Evolutionary conservation across 805 yeast genomes (phyloP).

Genomic region (Metschnikowia vanudenii): DNA sequence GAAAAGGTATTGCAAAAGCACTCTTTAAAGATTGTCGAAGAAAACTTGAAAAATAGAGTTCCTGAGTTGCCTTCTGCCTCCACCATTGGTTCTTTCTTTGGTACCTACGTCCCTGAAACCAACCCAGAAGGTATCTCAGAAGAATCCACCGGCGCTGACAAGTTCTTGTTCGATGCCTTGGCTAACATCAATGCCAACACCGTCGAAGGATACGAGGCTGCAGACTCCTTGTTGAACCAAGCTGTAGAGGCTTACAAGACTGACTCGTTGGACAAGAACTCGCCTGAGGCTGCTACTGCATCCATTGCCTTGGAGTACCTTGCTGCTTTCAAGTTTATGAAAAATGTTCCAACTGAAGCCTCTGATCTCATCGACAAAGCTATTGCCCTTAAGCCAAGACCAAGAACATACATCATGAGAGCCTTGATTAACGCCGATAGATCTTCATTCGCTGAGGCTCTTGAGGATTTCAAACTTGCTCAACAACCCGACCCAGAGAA

Average conservation of each 20-base stretch:
- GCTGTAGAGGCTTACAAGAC: constrained; percentile 51
- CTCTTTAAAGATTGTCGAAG: constrained; percentile 70
- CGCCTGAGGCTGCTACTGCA: constrained; percentile 43
- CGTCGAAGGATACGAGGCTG: constrained; percentile 59
- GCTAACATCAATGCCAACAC: constrained; percentile 51
- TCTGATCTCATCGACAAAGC: constrained; percentile 63
- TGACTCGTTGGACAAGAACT: constrained; percentile 30
- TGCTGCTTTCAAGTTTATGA: constrained; percentile 82
- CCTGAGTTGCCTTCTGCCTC: constrained; percentile 77
- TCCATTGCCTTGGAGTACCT: constrained; percentile 78
- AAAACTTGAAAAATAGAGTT: constrained; percentile 49
- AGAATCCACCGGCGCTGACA: constrained; percentile 59
- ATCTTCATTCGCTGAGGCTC: constrained; percentile 58
- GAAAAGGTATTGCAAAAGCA: constrained; percentile 84
- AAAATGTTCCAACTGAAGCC: constrained; percentile 67
- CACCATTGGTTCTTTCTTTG: constrained; percentile 80
- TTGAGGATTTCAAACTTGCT: constrained; percentile 68
- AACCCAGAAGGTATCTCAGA: constrained; percentile 49
- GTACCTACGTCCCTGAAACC: constrained; percentile 69
- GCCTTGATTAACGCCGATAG: constrained; percentile 83
- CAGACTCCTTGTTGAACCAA: constrained; percentile 56
- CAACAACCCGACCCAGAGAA: constrained; percentile 62
- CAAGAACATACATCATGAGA: constrained; percentile 77
- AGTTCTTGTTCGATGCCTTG: constrained; percentile 63
- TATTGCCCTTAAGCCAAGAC: constrained; percentile 65